These are phyloP conservation scores for Cajanus cajan DNA, from an alignment of 306 rosid species.

Conservation along the genomic window DNA sequence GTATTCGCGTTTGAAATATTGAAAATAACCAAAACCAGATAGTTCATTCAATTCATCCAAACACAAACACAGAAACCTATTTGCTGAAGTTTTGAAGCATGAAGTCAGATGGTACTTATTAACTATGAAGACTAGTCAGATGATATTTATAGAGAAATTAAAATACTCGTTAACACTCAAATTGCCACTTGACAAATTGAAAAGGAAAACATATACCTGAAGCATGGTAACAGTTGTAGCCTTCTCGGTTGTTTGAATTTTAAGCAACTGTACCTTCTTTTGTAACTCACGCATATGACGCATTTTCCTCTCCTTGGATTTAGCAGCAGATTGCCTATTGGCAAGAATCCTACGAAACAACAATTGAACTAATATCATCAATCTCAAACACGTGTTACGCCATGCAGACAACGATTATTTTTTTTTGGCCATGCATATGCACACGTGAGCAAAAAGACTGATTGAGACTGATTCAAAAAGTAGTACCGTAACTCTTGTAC, in stretches of 20 bases:
- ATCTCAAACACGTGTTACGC: neutral
- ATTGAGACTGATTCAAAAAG: neutral
- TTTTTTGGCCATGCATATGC: neutral
- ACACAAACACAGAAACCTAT: neutral
- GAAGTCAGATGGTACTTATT: neutral
- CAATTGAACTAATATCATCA: neutral
- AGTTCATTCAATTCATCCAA: neutral
- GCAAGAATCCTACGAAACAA: slow-evolving; percentile 56
- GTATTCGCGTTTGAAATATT: neutral
- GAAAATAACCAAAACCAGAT: neutral
- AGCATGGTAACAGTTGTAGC: slow-evolving; percentile 35
- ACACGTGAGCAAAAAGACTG: neutral
- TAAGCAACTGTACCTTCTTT: slow-evolving; percentile 55
- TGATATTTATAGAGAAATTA: too few relatives aligned
- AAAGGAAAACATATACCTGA: slow-evolving; percentile 42
- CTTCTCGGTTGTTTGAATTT: slow-evolving; percentile 37
- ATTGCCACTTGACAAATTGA: neutral
- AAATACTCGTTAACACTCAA: neutral
- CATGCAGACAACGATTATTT: neutral
- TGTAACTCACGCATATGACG: slow-evolving; percentile 50
- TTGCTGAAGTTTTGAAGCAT: neutral
- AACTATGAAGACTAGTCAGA: neutral
- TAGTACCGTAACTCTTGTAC: neutral
- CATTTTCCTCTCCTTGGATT: slow-evolving; percentile 67
- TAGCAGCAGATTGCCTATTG: slow-evolving; percentile 69